Evolutionary conservation across 1,284 basidiomycete species (phyloP).

Genomic region (Ganoderma resinaceum): DNA sequence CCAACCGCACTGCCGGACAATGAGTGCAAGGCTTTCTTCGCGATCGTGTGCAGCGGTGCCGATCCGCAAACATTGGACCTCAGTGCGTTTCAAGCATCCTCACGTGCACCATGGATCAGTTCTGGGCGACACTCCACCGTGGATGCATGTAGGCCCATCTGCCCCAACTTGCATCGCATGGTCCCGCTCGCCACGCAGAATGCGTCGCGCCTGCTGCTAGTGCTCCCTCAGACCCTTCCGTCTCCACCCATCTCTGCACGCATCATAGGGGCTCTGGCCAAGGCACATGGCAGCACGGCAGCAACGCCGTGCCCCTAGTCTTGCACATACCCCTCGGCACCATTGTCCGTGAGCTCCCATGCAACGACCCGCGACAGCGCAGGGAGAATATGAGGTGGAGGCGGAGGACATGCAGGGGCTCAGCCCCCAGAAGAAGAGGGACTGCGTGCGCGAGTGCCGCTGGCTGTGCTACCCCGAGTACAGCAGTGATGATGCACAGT

Average conservation of each 20-base stretch:
- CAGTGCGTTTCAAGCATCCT: too few relatives aligned
- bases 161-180: too few relatives aligned
- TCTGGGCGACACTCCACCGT: too few relatives aligned
- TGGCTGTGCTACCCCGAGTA: constrained; percentile 84
- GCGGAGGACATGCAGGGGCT: constrained; percentile 65
- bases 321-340: constrained; percentile 90
- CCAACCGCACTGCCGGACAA: too few relatives aligned
- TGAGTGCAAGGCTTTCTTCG: too few relatives aligned
- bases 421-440: constrained; percentile 52
- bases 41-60: too few relatives aligned
- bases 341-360: constrained; percentile 78
- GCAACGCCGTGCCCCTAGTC: constrained; percentile 72
- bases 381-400: constrained; percentile 74
- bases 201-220: too few relatives aligned
- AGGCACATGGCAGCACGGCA: constrained; percentile 88
- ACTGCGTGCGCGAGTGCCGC: constrained; percentile 68
- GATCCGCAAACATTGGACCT: too few relatives aligned
- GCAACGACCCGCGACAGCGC: constrained; percentile 65
- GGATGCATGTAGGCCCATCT: too few relatives aligned
- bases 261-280: constrained; percentile 74
- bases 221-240: too few relatives aligned
- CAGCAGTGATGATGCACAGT: constrained; percentile 65
- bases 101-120: too few relatives aligned
- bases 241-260: constrained; percentile 74
- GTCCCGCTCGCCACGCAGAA: too few relatives aligned